Base-by-base conservation (phyloP, 1,284 basidiomycete species). In the Coriolopsis trogii region DNA sequence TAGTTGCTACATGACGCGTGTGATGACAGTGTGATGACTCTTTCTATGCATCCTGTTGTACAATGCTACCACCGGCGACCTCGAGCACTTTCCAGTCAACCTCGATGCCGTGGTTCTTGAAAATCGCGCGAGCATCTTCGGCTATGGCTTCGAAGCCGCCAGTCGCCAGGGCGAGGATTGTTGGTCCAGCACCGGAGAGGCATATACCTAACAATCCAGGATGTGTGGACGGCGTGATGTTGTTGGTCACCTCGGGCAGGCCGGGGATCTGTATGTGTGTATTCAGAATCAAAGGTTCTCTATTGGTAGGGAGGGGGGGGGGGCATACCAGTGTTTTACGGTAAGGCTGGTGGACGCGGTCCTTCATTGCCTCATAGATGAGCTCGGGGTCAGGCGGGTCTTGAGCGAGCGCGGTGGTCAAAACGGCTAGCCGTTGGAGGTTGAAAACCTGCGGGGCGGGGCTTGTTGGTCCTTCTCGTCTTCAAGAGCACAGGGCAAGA, bases 361-460 rank as follows among this genome's bases (percentile, higher is more conserved):
- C 97, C 70, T 98, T 98, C 97, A 99, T 99, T 0, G 96, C 97
- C 71, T 99, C 95, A 73, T 96, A 99, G 60, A 99, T 98, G 23
- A 99, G 84, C 36, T 89, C 87, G 0, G 94, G 82, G 68, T 99
- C 93, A 0, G 95, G 95, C 1, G 97, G 96, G 12, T 86, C 85
- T 66, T 91, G 87, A 0, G 87, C 89, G 6, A 99, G 82, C 0
- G 97, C 95, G 1, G 95, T 97, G 1, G 97, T 99, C 50, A 99
- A 80, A n/a, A 99, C 97, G 0, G 97, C 97, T 12, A 99, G 77
- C 24, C 97, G 84, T 72, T 99, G 97, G 46, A 99, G 78, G 70
- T 99, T 99, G 78, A 99, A 99, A 20, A 99, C 88, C 95, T 98
- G 67, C 4, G 8, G n/a, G 6, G 25, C 15, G 37, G 37, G n/a